Percentiles rank a stretch among this genome's conserved stretches.
phyloP scores from a whole-genome alignment of 495 filamentous ascomycete genomes.

The Apiosordaria backusii region DNA sequence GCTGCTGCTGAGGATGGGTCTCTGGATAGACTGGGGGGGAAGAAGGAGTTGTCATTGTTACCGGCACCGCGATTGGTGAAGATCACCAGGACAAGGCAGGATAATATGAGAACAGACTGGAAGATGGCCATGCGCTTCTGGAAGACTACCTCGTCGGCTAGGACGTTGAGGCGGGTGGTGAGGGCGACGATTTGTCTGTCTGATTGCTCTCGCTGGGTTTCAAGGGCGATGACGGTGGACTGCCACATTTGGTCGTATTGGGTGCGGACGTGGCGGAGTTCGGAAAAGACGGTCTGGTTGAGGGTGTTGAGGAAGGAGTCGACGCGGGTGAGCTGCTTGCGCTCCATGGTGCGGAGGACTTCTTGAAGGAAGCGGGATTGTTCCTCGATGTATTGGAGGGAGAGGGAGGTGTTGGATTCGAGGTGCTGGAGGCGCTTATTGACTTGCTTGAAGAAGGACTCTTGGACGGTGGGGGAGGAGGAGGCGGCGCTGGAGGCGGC shows the following conservation, averaged over 20 bases:
- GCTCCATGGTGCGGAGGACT: slow-evolving; percentile 86
- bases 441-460: slow-evolving; percentile 95
- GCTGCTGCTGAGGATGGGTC: background rate
- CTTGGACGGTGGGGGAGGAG: slow-evolving; percentile 80
- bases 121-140: slow-evolving; percentile 92
- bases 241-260: slow-evolving; percentile 98
- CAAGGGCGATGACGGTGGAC: slow-evolving; percentile 85
- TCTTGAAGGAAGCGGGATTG: slow-evolving; percentile 90
- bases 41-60: slow-evolving; percentile 13
- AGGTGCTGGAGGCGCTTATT: slow-evolving; percentile 87
- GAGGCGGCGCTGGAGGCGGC: slow-evolving; percentile 50
- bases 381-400: slow-evolving; percentile 93
- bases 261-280: slow-evolving; percentile 72
- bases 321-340: slow-evolving; percentile 79
- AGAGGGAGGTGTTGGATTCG: slow-evolving; percentile 88
- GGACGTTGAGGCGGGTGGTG: slow-evolving; percentile 72
- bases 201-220: slow-evolving; percentile 76
- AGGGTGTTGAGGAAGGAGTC: slow-evolving; percentile 75
- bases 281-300: slow-evolving; percentile 81
- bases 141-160: slow-evolving; percentile 92
- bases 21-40: background rate
- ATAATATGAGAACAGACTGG: slow-evolving; percentile 79
- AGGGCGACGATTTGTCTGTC: slow-evolving; percentile 77
- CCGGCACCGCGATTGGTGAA: slow-evolving; percentile 54
- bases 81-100: slow-evolving; percentile 83